phyloP scores from a whole-genome alignment of 2,329 filamentous ascomycete genomes.

The Rhinocladiella similis region DNA sequence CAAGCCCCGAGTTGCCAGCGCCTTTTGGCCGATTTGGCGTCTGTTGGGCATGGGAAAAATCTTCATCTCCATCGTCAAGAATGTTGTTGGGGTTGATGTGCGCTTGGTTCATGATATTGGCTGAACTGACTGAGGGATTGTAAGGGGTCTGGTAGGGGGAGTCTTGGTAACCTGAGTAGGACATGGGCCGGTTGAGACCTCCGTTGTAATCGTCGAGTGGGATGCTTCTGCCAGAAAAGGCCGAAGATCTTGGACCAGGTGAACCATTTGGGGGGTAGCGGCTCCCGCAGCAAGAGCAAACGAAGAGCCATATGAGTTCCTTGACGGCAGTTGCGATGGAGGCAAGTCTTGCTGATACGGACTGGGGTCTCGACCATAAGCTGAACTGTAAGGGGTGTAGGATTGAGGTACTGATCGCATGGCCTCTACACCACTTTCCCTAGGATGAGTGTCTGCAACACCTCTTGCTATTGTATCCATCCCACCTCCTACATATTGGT shows the following conservation, averaged over 20 bases:
- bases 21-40: constrained; percentile 57
- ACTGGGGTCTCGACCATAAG: constrained; percentile 3
- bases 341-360: constrained; percentile 13
- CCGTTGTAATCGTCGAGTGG: constrained; percentile 44
- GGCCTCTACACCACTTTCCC: constrained; percentile 16
- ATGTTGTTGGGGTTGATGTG: constrained; percentile 71
- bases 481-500: constrained; percentile 13
- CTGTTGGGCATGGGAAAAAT: constrained; percentile 58
- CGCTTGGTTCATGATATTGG: constrained; percentile 44
- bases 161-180: constrained; percentile 51
- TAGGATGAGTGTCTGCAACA: constrained; percentile 13
- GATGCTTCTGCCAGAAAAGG: constrained; percentile 52
- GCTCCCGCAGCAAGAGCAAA: constrained; percentile 28
- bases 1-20: constrained; percentile 31
- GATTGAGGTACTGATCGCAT: constrained; percentile 17
- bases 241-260: constrained; percentile 26
- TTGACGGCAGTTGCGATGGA: constrained; percentile 15
- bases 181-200: constrained; percentile 33
- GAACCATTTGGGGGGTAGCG: constrained; percentile 32
- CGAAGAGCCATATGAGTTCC: constrained; percentile 24
- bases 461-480: constrained; percentile 11
- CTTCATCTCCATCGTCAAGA: constrained; percentile 85
- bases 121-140: constrained; percentile 55
- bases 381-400: constrained; percentile 17
- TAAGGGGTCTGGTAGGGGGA: constrained; percentile 67